Evolutionary conservation across 2,329 filamentous ascomycete species (phyloP), one percentile per base, ranked within the genome.

Genomic region (Ophiostoma sp.): DNA sequence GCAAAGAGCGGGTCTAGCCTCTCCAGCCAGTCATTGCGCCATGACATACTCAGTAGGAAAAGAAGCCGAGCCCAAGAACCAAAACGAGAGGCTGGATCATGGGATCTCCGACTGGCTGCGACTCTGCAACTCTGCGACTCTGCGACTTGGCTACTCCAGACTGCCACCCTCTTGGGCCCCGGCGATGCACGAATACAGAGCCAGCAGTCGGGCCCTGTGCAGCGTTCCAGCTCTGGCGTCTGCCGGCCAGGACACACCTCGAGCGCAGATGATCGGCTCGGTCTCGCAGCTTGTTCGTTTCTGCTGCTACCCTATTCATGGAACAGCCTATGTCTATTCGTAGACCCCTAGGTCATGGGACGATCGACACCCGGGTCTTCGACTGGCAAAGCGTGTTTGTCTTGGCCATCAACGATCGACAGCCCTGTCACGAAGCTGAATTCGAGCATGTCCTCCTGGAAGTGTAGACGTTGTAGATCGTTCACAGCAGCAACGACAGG

Each of bases 361-460:
- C 27, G 27, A 27, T 58, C 52, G 27, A 58, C 18, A 18, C 47
- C 14, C 45, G 9, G 49, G 18, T 52, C 16, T 52, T 8, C 49
- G 9, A n/a, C 49, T 9, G 16, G 8, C 11, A 7, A 44, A 11
- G 5, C 5, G 27, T 49, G 44, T 18, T 18, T 27, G 7, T 55
- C 49, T 55, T 55, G 49, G 49, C 49, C 49, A 27, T 27, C 27
- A 55, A 18, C 18, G 49, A 55, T 55, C 49, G 49, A 40, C 55
- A 60, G 55, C 55, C 55, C 49, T 60, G 55, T 60, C 55, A 60
- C 38, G 55, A 60, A 60, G 55, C 55, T 3, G 52, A 14, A 38
- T 9, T 58, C 12, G 52, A 58, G 52, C 52, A 58, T 58, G 52
- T 58, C 27, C 52, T 58, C 27, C 9, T 14, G 18, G 55, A 14